Percentiles rank a stretch among this genome's conserved stretches.
Conservation (phyloP, 1,139 yeast species). For the Kodamaea plutei region DNA sequence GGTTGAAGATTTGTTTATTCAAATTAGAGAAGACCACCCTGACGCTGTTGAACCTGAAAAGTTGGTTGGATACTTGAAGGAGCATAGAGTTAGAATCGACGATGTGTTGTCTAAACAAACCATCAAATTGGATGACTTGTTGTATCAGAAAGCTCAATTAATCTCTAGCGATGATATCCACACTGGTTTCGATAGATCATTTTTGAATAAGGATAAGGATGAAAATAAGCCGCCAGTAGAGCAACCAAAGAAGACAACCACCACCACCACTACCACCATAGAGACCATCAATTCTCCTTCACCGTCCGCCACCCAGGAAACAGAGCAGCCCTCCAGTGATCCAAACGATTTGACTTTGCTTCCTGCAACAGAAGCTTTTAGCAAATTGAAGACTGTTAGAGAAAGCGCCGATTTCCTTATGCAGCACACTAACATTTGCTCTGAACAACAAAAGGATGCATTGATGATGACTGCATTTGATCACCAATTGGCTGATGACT, state of each 20-base stretch:
- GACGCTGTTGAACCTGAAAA: conserved; percentile 45
- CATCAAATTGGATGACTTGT: conserved; percentile 58
- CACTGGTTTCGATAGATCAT: conserved; percentile 89
- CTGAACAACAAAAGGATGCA: conserved; percentile 86
- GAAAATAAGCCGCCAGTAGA: conserved; percentile 10
- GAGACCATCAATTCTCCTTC: conserved; percentile 10
- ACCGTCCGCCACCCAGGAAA: conserved; percentile 9
- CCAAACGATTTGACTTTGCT: conserved; percentile 33
- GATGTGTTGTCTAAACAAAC: conserved; percentile 57
- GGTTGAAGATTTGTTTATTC: conserved; percentile 84
- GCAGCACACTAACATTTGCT: conserved; percentile 64
- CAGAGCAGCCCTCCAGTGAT: conserved; percentile 19
- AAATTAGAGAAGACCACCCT: conserved; percentile 55
- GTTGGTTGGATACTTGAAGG: conserved; percentile 43
- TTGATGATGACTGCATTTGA: conserved; percentile 92
- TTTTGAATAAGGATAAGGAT: conserved; percentile 51
- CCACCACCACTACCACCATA: conserved; percentile 35
- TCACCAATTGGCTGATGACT: conserved; percentile 61
- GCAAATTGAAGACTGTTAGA: conserved; percentile 48
- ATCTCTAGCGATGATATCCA: conserved; percentile 89
- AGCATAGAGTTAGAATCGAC: conserved; percentile 68
- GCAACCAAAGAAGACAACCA: conserved; percentile 19
- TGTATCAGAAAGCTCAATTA: conserved; percentile 66
- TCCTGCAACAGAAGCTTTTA: conserved; percentile 64
- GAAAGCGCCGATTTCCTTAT: conserved; percentile 51